These are phyloP conservation scores for Tetrahymena thermophila DNA, from an alignment of 73 alveolate species.

Conservation along the genomic window DNA sequence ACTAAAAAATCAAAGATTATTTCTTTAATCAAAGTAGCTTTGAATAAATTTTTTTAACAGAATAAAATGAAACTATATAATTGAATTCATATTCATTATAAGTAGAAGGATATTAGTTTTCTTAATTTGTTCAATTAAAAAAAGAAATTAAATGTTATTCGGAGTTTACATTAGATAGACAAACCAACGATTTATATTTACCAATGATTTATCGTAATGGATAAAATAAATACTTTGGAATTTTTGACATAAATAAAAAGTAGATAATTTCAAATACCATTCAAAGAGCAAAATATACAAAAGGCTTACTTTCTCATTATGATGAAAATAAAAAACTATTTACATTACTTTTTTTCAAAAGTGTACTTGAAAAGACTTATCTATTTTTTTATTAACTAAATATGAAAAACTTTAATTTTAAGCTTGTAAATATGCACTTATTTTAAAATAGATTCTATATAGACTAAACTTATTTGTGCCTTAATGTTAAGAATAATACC, in stretches of 20 bases:
- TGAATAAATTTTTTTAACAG: background rate
- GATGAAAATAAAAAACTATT: background rate
- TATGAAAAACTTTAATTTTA: background rate
- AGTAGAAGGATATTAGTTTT: background rate
- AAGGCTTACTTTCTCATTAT: background rate
- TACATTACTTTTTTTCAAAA: background rate
- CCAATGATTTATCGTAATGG: background rate
- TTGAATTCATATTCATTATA: background rate
- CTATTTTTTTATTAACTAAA: background rate
- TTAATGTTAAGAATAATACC: background rate
- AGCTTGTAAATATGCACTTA: background rate
- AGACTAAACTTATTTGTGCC: background rate
- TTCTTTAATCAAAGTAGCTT: background rate
- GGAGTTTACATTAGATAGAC: background rate
- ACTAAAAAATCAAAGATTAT: background rate
- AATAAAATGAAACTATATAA: background rate
- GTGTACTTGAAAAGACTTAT: background rate
- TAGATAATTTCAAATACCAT: background rate
- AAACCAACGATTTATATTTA: background rate
- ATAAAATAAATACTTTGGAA: background rate
- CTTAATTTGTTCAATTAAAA: background rate
- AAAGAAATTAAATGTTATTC: background rate
- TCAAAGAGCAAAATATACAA: background rate
- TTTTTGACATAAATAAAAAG: background rate
- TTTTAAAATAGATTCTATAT: background rate